Evolutionary conservation across 192 early-diverging fungal genomes (phyloP).

Genomic region (Coemansia sp.): DNA sequence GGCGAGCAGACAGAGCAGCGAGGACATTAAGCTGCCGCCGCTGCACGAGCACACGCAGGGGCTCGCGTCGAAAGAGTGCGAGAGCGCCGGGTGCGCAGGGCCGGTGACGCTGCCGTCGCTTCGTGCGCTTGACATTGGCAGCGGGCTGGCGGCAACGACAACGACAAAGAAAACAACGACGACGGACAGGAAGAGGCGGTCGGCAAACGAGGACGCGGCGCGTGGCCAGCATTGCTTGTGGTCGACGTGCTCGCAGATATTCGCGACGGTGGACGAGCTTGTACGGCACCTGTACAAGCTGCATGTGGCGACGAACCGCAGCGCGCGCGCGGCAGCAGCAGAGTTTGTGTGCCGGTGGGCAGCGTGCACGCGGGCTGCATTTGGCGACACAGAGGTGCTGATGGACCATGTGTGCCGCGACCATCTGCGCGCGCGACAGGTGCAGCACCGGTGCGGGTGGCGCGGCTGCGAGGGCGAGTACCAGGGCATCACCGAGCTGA

Average conservation of each 20-base stretch:
- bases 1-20: neutral
- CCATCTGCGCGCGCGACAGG: constrained; percentile 47
- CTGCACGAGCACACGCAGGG: constrained; percentile 41
- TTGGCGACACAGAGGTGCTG: constrained; percentile 55
- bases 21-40: constrained; percentile 27
- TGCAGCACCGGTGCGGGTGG: constrained; percentile 77
- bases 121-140: constrained; percentile 37
- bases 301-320: constrained; percentile 51
- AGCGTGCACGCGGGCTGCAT: constrained; percentile 56
- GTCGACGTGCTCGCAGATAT: constrained; percentile 64
- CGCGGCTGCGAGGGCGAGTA: constrained; percentile 53
- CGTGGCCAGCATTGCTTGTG: constrained; percentile 63
- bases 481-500: constrained; percentile 40
- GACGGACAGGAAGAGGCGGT: neutral
- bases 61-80: constrained; percentile 23
- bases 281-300: constrained; percentile 55
- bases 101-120: constrained; percentile 48
- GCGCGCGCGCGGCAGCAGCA: constrained; percentile 1
- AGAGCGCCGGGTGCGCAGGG: constrained; percentile 31
- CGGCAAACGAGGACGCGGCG: neutral
- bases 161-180: neutral
- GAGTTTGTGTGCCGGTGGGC: constrained; percentile 63
- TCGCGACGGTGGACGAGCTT: constrained; percentile 47
- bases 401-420: constrained; percentile 64
- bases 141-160: neutral